Evolutionary conservation across 148 eudicot species (phyloP).

Genomic region (Vaccinium myrtillus): DNA sequence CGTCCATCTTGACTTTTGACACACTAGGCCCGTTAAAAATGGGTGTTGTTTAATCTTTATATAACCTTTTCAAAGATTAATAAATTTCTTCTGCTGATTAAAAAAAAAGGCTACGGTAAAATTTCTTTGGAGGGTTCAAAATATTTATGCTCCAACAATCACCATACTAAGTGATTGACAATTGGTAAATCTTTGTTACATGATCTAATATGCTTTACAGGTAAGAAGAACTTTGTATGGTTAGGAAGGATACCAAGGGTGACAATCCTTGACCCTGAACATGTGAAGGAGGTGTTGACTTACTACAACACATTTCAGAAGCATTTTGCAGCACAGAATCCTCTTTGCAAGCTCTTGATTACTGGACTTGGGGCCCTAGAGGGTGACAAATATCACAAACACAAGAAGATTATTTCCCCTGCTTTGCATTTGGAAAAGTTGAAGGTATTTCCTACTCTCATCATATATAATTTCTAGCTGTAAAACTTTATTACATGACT

Average conservation of each 20-base stretch:
- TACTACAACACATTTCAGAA: slow-evolving; percentile 32
- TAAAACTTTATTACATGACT: too few relatives aligned
- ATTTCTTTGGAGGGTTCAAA: too few relatives aligned
- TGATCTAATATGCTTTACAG: background rate
- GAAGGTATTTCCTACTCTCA: slow-evolving; percentile 33
- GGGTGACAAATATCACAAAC: slow-evolving; percentile 46
- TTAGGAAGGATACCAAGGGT: slow-evolving; percentile 7
- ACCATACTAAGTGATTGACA: too few relatives aligned
- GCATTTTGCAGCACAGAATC: slow-evolving; percentile 23
- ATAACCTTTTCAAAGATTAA: too few relatives aligned
- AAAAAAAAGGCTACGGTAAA: too few relatives aligned
- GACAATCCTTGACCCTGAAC: slow-evolving; percentile 28
- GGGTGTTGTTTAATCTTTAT: too few relatives aligned
- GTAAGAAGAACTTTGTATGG: slow-evolving; percentile 15
- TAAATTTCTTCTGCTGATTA: too few relatives aligned
- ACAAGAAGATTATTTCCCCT: slow-evolving; percentile 46
- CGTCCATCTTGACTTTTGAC: too few relatives aligned
- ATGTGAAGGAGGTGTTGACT: slow-evolving; percentile 33
- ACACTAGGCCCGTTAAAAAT: too few relatives aligned
- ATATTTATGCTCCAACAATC: too few relatives aligned
- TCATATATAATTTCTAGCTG: too few relatives aligned
- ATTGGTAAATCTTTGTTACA: background rate
- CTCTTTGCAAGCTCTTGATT: slow-evolving; percentile 26
- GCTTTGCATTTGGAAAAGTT: slow-evolving; percentile 56
- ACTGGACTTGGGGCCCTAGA: slow-evolving; percentile 45